Base-by-base conservation (phyloP, 2,329 filamentous ascomycete species). In the Pezicula neosporulosa region DNA sequence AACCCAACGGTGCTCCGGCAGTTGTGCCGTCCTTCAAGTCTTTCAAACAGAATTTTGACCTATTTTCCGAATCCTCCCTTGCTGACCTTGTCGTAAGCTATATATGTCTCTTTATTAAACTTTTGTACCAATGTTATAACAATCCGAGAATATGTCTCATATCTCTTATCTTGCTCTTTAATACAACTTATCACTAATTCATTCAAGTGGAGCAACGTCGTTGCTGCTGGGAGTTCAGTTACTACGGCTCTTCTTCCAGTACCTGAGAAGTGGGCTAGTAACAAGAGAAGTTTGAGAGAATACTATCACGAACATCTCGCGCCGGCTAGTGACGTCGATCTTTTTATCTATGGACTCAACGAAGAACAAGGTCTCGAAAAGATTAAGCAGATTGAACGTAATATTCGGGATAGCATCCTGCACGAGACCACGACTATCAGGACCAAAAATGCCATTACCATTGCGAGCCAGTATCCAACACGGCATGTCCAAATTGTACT, bases 391-490 rank as follows among this genome's bases (percentile, higher is more conserved):
- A 93, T 96, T 53, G 90, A 96, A 67, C 71, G 76, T 19, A 78
- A 76, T n/a, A 78, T 96, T 58, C 83, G 82, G 42, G 87, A 94
- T 68, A 83, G 87, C 3, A 85, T 95, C 48, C 74, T 95, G 19
- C 81, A 85, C n/a, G 90, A 96, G 68, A 89, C 87, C 1, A 93
- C 89, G 0, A 89, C 89, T 0, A 82, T 96, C 43, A 81, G 90
- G 35, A 95, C 90, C 16, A 95, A 93, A 72, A 87, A 95, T 63
- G 87, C 90, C 9, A 85, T 96, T 51, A 95, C 90, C 0, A 94
- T 96, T 63, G 88, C 82, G 33, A 90, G 86, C 42, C 85, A 93
- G 66, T 92, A 94, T 63, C 90, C 90, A 0, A 90, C 84, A 35
- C 84, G 90, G 2, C 90, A 95, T 65, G 79, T 95, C 3, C 89